These are phyloP conservation scores for Fusarium setosum DNA, from an alignment of 2,329 filamentous ascomycete genomes.

Conservation along the genomic window DNA sequence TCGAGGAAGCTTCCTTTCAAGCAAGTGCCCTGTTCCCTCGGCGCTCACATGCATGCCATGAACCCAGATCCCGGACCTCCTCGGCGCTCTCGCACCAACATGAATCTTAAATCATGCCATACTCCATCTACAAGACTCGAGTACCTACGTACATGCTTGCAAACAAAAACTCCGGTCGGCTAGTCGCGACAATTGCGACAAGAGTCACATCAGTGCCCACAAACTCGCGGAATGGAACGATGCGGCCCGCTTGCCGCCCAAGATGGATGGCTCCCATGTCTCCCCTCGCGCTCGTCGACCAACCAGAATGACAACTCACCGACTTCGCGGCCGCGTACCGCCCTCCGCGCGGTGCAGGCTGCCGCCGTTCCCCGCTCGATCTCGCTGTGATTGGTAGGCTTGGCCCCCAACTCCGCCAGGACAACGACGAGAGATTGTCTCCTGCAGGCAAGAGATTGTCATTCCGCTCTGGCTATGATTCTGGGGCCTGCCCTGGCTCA, in stretches of 20 bases:
- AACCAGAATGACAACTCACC: slow-evolving; percentile 25
- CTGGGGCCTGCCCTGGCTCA: slow-evolving; percentile 20
- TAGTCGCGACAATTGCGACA: slow-evolving; percentile 5
- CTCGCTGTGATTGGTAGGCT: slow-evolving; percentile 37
- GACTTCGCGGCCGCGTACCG: slow-evolving; percentile 26
- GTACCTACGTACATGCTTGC: neutral
- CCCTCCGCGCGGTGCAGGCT: slow-evolving; percentile 32
- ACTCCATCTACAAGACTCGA: slow-evolving; percentile 9
- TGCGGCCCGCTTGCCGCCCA: slow-evolving; percentile 37
- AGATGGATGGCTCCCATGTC: slow-evolving; percentile 8
- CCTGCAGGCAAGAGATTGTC: slow-evolving; percentile 30
- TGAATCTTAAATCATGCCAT: slow-evolving; percentile 37
- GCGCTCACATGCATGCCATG: slow-evolving; percentile 20
- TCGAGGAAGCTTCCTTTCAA: slow-evolving; percentile 10
- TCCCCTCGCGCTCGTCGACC: slow-evolving; percentile 35
- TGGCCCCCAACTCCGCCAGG: slow-evolving; percentile 35
- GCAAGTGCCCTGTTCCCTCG: slow-evolving; percentile 17
- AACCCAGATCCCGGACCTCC: slow-evolving; percentile 18
- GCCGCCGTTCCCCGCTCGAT: slow-evolving; percentile 32
- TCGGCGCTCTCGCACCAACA: slow-evolving; percentile 23
- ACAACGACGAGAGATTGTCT: slow-evolving; percentile 34
- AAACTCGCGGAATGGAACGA: slow-evolving; percentile 31
- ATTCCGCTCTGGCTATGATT: slow-evolving; percentile 18
- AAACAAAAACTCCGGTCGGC: slow-evolving; percentile 9
- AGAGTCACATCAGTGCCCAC: slow-evolving; percentile 11